Base-by-base conservation (phyloP, 2,329 filamentous ascomycete genomes). In the Trichoderma sp. region DNA sequence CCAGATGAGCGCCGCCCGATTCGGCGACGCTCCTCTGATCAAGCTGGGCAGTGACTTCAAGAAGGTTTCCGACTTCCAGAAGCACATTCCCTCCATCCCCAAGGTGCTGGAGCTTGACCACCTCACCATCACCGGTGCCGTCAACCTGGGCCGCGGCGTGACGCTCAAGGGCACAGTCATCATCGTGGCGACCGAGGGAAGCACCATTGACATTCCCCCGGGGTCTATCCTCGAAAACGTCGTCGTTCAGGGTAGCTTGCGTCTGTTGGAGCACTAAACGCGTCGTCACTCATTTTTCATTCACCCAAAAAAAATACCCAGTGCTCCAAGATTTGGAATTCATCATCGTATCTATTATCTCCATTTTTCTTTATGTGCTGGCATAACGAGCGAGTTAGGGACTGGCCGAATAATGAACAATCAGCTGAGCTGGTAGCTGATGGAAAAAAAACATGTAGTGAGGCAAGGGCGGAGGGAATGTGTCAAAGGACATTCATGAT, bases 31-130 rank as follows among this genome's bases (percentile, higher is more conserved):
- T 63, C 96, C 96, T 71, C 89, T 99, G 77, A 99, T 99, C 89
- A 99, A 99, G 92, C 92, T 99, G 69, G 96, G 96, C 78, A 91
- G 91, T 79, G 96, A 99, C 88, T 99, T 99, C 91, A 99, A 99
- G 92, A 99, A 99, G 91, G 96, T 99, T 50, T 98, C 95, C 1
- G 96, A 94, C 86, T 97, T 97, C 88, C 92, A 94, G 86, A 91
- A 93, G 84, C 92, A 92, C 81, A 95, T 97, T 77, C 88, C 92
- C 12, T 94, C 91, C 75, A 97, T 97, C 78, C 93, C 93, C 80
- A 95, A 93, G 88, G 95, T 97, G 77, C 90, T 96, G 76, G 93
- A 97, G 86, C 89, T 96, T 63, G 93, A 97, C 80, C 96, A 99
- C 82, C 89, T 99, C 73, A 99, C 96, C 80, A 97, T 99, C 78